phyloP scores from a whole-genome alignment of 108 stramenopile species.

The Nitzschia putrida region DNA sequence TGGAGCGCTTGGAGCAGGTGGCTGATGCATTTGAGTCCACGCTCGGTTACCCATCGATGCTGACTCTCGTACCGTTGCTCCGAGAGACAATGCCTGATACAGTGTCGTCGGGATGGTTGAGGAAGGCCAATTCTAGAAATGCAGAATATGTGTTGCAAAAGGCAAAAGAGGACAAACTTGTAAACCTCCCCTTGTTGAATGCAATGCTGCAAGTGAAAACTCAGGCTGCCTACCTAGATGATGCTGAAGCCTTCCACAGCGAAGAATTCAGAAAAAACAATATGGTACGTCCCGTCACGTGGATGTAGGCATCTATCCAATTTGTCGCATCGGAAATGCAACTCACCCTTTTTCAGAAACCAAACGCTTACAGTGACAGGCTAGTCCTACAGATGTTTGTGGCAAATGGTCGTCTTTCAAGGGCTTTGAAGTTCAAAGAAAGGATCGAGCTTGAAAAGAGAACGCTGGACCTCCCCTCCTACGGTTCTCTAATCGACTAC shows the following conservation, averaged over 20 bases:
- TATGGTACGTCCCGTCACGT: slow-evolving; percentile 43
- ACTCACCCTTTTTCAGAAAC: slow-evolving; percentile 36
- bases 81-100: slow-evolving; percentile 83
- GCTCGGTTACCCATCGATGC: slow-evolving; percentile 70
- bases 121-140: slow-evolving; percentile 56
- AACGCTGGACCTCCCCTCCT: slow-evolving; percentile 67
- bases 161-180: slow-evolving; percentile 61
- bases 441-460: slow-evolving; percentile 66
- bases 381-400: slow-evolving; percentile 81
- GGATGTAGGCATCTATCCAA: neutral
- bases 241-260: slow-evolving; percentile 62
- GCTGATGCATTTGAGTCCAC: slow-evolving; percentile 57
- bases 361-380: slow-evolving; percentile 78
- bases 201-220: slow-evolving; percentile 69
- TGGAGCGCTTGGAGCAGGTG: slow-evolving; percentile 57
- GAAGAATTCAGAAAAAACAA: slow-evolving; percentile 54
- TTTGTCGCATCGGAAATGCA: neutral
- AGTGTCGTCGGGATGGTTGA: slow-evolving; percentile 57
- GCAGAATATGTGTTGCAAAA: slow-evolving; percentile 61
- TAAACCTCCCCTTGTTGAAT: slow-evolving; percentile 74
- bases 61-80: slow-evolving; percentile 63
- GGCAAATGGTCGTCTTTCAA: slow-evolving; percentile 57
- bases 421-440: slow-evolving; percentile 72
- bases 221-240: slow-evolving; percentile 58
- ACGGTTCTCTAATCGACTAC: slow-evolving; percentile 77